phyloP scores from a whole-genome alignment of 139 green algal genomes.

The Volvox africanus region DNA sequence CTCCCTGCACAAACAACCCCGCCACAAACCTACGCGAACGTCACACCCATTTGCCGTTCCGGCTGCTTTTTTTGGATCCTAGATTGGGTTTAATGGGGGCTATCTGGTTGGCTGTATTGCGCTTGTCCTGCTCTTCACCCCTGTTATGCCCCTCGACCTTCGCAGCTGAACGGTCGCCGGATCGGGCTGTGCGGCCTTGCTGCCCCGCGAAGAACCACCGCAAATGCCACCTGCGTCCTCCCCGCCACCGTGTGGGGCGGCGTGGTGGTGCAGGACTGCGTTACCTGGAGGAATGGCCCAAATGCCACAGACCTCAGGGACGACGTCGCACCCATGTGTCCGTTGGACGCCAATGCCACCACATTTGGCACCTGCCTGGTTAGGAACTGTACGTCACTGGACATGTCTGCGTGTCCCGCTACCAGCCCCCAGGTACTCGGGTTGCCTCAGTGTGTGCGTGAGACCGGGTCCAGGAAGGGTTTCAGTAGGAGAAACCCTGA shows the following conservation, averaged over 20 bases:
- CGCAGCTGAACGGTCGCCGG: neutral
- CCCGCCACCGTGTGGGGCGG: neutral
- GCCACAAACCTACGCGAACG: too few relatives aligned
- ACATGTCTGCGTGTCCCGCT: slow-evolving; percentile 1
- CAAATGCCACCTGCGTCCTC: neutral
- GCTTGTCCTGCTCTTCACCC: too few relatives aligned
- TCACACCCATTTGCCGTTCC: too few relatives aligned
- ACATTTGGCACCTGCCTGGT: neutral
- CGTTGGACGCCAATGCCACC: neutral
- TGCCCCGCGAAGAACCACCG: slow-evolving; percentile 14
- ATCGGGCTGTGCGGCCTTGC: slow-evolving; percentile 5
- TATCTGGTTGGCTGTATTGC: too few relatives aligned
- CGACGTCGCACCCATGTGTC: neutral
- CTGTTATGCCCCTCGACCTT: neutral
- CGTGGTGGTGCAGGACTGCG: neutral
- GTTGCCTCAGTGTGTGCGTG: too few relatives aligned
- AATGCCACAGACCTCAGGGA: neutral
- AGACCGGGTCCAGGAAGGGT: too few relatives aligned
- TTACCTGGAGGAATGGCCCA: neutral
- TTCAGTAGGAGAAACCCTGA: too few relatives aligned
- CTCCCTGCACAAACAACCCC: too few relatives aligned
- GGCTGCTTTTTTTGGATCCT: too few relatives aligned
- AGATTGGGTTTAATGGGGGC: too few relatives aligned
- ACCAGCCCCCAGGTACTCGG: neutral
- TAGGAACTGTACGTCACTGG: neutral